Conservation (phyloP, 805 yeast species). For the Spathaspora passalidarum region DNA sequence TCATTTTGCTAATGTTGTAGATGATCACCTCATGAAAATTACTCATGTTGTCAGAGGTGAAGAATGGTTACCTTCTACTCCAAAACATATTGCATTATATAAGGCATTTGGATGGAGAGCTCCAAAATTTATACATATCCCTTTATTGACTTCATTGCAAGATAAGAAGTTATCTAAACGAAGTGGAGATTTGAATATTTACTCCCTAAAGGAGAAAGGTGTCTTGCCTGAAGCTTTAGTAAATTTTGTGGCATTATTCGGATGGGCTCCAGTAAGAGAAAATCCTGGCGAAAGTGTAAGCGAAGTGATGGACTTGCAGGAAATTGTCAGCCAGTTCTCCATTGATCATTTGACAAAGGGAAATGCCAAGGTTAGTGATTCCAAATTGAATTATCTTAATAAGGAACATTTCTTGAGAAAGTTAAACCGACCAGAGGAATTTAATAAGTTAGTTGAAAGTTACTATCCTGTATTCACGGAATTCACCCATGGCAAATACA, state of each 20-base stretch:
- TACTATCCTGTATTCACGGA: slow-evolving; percentile 18
- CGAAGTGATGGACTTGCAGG: slow-evolving; percentile 51
- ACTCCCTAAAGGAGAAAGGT: slow-evolving; percentile 55
- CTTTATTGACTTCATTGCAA: slow-evolving; percentile 68
- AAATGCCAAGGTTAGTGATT: slow-evolving; percentile 84
- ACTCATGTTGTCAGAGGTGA: slow-evolving; percentile 97
- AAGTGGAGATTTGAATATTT: slow-evolving; percentile 74
- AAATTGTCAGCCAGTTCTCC: slow-evolving; percentile 55
- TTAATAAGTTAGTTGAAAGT: slow-evolving; percentile 35
- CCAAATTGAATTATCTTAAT: slow-evolving; percentile 74
- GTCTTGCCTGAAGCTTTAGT: slow-evolving; percentile 82
- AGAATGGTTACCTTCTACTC: slow-evolving; percentile 96
- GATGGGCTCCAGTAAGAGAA: slow-evolving; percentile 84
- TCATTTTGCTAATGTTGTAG: slow-evolving; percentile 94
- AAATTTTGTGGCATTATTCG: slow-evolving; percentile 85
- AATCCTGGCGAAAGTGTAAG: slow-evolving; percentile 43
- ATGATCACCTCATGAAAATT: slow-evolving; percentile 88
- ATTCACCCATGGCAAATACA: slow-evolving; percentile 11
- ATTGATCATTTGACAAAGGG: slow-evolving; percentile 83
- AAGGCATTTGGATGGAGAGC: slow-evolving; percentile 80
- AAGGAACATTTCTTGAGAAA: slow-evolving; percentile 56
- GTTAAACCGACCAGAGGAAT: slow-evolving; percentile 23
- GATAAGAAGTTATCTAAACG: slow-evolving; percentile 86
- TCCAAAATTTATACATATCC: slow-evolving; percentile 86
- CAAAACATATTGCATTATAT: slow-evolving; percentile 87